Evolutionary conservation across 1,139 yeast species (phyloP), one percentile per base, ranked within the genome.

Genomic region (Zygoascus sp.): DNA sequence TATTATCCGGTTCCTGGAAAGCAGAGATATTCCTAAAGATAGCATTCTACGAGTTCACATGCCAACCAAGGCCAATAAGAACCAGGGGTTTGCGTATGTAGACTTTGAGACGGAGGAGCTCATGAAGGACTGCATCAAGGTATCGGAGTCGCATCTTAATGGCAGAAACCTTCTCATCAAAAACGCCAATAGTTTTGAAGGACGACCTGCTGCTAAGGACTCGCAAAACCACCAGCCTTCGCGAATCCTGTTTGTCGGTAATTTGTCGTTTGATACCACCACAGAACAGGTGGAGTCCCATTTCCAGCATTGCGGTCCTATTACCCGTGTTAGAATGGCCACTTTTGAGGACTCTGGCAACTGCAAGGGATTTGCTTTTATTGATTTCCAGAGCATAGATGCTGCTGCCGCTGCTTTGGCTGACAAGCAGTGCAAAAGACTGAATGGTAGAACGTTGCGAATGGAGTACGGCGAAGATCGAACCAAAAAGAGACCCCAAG

Each of bases 401-500:
- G 90, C 94, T 3, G 90, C 97, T 38, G 85, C 95, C 0, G 73
- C 74, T 39, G 97, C 97, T 0, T 72, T 92, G 53, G 81, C 77
- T 55, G 92, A 89, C 53, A 84, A 81, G 61, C 60, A 75, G 17
- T 80, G 89, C 52, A 78, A 78, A 59, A 79, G 73, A 54, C 71
- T 88, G 50, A 79, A 85, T 50, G 85, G 84, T 52, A 75, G 97
- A 61, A 80, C 81, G 5, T 69, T 92, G 57, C 77, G 96, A 68
- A 74, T 92, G 76, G 97, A 92, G 66, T 92, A 72, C 58, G 98
- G 98, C 55, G 96, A 92, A 67, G 97, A 92, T 64, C 76, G 98
- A 69, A 83, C 95, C 36, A 83, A 86, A 66, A 76, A 95, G 63
- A 72, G 75, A 20, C 45, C 45, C 1, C 83, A 83, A 49, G 72